Evolutionary conservation across 2,329 filamentous ascomycete genomes (phyloP), one percentile per base, ranked within the genome.

Genomic region (Cytospora schulzeri): DNA sequence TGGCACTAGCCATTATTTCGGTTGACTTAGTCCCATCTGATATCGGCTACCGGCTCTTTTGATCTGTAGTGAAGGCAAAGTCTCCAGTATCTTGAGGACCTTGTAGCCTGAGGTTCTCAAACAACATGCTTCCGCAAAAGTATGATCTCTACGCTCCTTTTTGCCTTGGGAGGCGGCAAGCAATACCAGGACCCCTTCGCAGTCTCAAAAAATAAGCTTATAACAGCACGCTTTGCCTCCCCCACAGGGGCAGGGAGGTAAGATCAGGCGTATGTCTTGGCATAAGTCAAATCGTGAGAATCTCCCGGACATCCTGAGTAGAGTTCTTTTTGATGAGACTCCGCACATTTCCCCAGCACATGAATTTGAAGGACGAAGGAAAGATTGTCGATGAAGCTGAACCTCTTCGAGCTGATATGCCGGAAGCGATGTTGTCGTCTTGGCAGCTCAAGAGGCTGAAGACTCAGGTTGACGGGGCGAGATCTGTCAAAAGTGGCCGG

Each of bases 1-100:
- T 63, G 54, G 54, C 31, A 51, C 54, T 31, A 59, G 24, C 55
- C 55, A 53, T 28, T 29, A 2, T 19, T 31, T 38, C 26, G 54
- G 61, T 64, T n/a, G 51, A 24, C 19, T 9, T 55, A 51, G 41
- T 56, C 33, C 53, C 52, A 61, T 61, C 62, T 64, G 57, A 61
- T 57, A 64, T 51, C 29, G 45, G 58, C 26, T 33, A 19, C 33
- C 51, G 54, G 62, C 59, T 31, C 35, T 48, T 48, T 11, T 24
- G n/a, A 48, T 24, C 45, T 48, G 45, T 24, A 24, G 11, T 24
- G 3, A 22, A 9, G 41, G 11, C 45, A 17, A 0, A 48, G 22
- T 4, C 4, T 24, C 22, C 12, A 48, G 9, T 24, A 22, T 14
- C n/a, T 14, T 14, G 8, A 48, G 9, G 45, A 14, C 45, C 4